Conservation (phyloP, 352 stramenopile genomes). For the Phytopythium ostracodes region DNA sequence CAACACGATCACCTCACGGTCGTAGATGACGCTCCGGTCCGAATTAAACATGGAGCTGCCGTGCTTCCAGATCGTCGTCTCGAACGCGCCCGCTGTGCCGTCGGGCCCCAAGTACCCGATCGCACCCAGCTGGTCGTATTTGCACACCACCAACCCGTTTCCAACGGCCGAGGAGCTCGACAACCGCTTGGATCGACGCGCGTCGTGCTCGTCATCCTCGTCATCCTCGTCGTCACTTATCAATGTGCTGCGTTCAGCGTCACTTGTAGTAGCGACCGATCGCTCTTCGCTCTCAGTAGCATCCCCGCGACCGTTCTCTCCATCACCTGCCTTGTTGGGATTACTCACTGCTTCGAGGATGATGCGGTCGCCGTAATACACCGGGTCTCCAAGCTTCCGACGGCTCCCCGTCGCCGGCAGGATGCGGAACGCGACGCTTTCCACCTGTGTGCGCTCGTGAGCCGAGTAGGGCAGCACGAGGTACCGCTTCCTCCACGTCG, state of each 20-base stretch:
- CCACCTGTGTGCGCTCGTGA: constrained; percentile 60
- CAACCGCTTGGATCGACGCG: background rate
- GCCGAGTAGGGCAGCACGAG: constrained; percentile 72
- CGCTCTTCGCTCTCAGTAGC: background rate
- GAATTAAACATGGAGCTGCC: constrained; percentile 82
- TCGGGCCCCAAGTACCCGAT: constrained; percentile 80
- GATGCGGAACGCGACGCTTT: constrained; percentile 73
- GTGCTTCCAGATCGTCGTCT: constrained; percentile 85
- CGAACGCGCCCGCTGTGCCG: constrained; percentile 61
- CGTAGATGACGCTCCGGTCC: constrained; percentile 67
- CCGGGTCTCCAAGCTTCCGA: constrained; percentile 50
- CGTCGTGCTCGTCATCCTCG: too few relatives aligned
- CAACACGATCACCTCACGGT: constrained; percentile 73
- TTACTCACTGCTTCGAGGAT: constrained; percentile 51
- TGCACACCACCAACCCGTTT: constrained; percentile 36
- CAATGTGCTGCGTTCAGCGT: constrained; percentile 1
- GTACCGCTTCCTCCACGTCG: constrained; percentile 80
- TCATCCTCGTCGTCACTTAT: constrained; percentile 5
- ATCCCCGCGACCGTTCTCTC: too few relatives aligned
- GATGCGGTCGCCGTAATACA: constrained; percentile 80
- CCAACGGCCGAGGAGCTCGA: background rate
- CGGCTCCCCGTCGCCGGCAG: constrained; percentile 53
- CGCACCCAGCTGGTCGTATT: constrained; percentile 78
- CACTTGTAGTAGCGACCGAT: background rate
- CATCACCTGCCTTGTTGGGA: background rate